Percentiles rank a stretch among this genome's conserved stretches.
These are phyloP conservation scores for Fusarium sp. DNA, from an alignment of 2,329 filamentous ascomycete species.

Conservation along the genomic window DNA sequence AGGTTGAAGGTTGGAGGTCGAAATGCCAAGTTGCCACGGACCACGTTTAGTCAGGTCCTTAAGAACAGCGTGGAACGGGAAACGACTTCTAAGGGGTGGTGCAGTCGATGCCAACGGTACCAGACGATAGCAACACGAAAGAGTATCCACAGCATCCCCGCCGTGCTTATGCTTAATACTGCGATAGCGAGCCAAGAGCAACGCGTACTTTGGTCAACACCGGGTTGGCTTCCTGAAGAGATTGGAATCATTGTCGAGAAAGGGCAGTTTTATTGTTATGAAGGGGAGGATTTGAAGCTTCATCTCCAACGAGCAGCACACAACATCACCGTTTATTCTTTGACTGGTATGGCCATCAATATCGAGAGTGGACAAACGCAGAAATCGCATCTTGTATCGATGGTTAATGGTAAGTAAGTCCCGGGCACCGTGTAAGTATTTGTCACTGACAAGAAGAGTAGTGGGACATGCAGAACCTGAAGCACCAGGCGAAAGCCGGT, in stretches of 20 bases:
- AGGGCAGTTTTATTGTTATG: slow-evolving; percentile 94
- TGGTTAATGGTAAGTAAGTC: slow-evolving; percentile 77
- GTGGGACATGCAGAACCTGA: slow-evolving; percentile 75
- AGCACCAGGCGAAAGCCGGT: slow-evolving; percentile 74
- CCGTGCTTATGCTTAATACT: slow-evolving; percentile 90
- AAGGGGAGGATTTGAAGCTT: slow-evolving; percentile 87
- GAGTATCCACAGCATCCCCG: slow-evolving; percentile 83
- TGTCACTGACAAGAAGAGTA: slow-evolving; percentile 52
- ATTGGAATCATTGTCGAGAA: slow-evolving; percentile 92
- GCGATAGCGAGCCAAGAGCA: slow-evolving; percentile 79
- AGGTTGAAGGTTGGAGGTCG: slow-evolving; percentile 61
- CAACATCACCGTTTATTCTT: slow-evolving; percentile 87
- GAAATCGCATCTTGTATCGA: slow-evolving; percentile 90
- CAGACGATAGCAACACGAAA: slow-evolving; percentile 89
- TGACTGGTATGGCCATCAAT: slow-evolving; percentile 90
- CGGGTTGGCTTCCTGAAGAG: slow-evolving; percentile 92
- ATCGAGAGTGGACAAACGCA: slow-evolving; percentile 88
- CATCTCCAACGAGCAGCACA: slow-evolving; percentile 84
- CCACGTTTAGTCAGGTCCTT: slow-evolving; percentile 89
- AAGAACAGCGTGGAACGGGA: slow-evolving; percentile 93
- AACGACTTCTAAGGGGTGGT: slow-evolving; percentile 92
- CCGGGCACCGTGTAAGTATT: neutral
- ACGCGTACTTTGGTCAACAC: slow-evolving; percentile 86
- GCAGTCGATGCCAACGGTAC: slow-evolving; percentile 89
- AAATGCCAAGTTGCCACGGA: slow-evolving; percentile 65